Evolutionary conservation across 306 rosid species (phyloP).

Genomic region (cucumber (Cucumis sativus)): DNA sequence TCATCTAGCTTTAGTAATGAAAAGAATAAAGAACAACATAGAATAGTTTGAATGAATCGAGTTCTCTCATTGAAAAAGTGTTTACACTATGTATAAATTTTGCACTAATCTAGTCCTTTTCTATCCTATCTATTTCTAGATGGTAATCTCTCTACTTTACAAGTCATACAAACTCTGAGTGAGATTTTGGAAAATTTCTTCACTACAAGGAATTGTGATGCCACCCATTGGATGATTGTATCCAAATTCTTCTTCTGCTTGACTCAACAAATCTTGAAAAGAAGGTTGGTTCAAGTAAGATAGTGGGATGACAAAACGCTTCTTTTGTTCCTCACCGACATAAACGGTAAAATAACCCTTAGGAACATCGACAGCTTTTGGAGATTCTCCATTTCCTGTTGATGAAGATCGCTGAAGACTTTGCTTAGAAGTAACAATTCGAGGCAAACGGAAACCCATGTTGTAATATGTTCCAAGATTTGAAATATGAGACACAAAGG

Average conservation of each 20-base stretch:
- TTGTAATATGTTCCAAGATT: neutral
- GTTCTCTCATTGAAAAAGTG: neutral
- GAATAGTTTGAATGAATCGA: neutral
- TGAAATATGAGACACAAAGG: neutral
- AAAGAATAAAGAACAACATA: neutral
- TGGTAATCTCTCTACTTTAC: neutral
- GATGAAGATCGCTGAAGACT: neutral
- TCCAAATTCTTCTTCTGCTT: constrained; percentile 25
- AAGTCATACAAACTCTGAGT: neutral
- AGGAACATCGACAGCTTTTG: constrained; percentile 1
- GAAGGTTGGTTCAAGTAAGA: constrained; percentile 21
- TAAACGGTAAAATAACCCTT: constrained; percentile 24
- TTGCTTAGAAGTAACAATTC: neutral
- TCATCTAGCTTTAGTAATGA: neutral
- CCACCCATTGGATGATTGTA: constrained; percentile 27
- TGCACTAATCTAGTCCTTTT: neutral
- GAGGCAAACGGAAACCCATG: neutral
- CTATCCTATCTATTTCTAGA: neutral
- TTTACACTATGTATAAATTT: neutral
- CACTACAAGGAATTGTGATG: constrained; percentile 22
- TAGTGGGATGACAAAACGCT: constrained; percentile 17
- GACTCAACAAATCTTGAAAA: constrained; percentile 20
- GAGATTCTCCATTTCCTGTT: neutral
- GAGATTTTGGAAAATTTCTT: neutral
- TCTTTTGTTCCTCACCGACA: constrained; percentile 21